Evolutionary conservation across 192 early-diverging fungal genomes (phyloP).

Genomic region (Paraglomus brasilianum): DNA sequence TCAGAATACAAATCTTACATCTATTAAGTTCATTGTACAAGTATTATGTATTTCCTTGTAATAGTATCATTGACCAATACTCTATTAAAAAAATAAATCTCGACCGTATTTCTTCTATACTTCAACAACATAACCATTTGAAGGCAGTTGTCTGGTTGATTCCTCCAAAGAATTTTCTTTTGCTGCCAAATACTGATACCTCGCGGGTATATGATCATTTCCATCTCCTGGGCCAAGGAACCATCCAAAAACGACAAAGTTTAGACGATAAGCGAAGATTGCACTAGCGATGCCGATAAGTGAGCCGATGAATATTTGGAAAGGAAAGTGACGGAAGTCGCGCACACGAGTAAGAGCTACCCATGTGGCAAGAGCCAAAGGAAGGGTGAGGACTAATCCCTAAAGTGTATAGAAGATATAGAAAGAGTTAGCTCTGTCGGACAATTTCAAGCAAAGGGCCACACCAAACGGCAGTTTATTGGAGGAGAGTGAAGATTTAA

Average conservation of each 20-base stretch:
- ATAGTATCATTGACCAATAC: no score
- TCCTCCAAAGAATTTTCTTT: no score
- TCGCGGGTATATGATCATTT: constrained; percentile 24
- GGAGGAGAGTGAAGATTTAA: not conserved
- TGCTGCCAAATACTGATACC: constrained; percentile 17
- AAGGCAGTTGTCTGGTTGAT: no score
- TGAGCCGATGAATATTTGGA: constrained; percentile 28
- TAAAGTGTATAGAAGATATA: not conserved
- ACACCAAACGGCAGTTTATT: no score
- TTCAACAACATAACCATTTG: no score
- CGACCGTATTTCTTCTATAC: no score
- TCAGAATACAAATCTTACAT: no score
- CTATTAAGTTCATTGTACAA: no score
- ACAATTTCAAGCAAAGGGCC: no score
- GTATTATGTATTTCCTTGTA: no score
- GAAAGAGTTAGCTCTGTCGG: not conserved
- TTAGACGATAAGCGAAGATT: constrained; percentile 21
- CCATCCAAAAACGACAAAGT: constrained; percentile 25
- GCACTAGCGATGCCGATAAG: constrained; percentile 25
- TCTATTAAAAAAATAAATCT: no score
- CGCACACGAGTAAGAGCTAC: constrained; percentile 19
- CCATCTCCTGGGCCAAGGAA: constrained; percentile 17
- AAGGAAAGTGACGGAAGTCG: constrained; percentile 34
- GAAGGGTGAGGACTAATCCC: constrained; percentile 15
- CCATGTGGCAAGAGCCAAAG: constrained; percentile 30